Base-by-base conservation (phyloP, 2,329 filamentous ascomycete genomes). In the Leptographium galeiforme region DNA sequence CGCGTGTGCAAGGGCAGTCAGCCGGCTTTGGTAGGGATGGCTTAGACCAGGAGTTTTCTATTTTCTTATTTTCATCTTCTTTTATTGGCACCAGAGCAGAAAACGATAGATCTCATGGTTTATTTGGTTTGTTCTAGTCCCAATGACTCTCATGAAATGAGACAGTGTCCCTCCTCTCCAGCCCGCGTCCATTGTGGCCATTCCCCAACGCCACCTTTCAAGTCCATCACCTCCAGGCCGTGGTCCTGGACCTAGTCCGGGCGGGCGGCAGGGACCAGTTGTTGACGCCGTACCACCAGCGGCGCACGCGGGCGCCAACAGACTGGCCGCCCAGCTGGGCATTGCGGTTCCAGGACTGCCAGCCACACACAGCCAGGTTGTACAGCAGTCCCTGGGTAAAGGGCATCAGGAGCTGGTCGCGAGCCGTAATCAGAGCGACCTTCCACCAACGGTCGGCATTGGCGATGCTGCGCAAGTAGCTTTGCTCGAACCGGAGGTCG, bases 211-310 rank as follows among this genome's bases (percentile, higher is more conserved):
- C 25, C 25, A 25, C 25, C 34, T 13, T 36, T 36, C n/a, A 6
- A 36, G 8, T 19, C 40, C 19, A 25, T 30, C 43, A 45, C 12
- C 43, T 45, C 43, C 18, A 19, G 18, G 11, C 2, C 19, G 18
- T 11, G 19, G 43, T 25, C 18, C 14, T 18, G 8, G 12, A 3
- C n/a, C 18, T 18, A n/a, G 13, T 16, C 13, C 16, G 38, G 16
- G 16, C 51, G 16, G 13, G 19, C 16, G 85, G 84, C 54, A 91
- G 68, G 49, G 77, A 75, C 93, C 93, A 97, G 63, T 94, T 89
- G 64, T 97, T 97, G 18, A 95, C 87, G 25, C 78, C 80, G 72
- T 89, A 96, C 91, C 93, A 98, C 93, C 91, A 97, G 59, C 89
- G 76, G 61, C 93, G 77, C 49, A 93, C 71, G 60, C 79, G 80